Percentiles rank a stretch among this genome's conserved stretches.
These are phyloP conservation scores for Quercus suber DNA, from an alignment of 306 rosid genomes.

Conservation along the genomic window DNA sequence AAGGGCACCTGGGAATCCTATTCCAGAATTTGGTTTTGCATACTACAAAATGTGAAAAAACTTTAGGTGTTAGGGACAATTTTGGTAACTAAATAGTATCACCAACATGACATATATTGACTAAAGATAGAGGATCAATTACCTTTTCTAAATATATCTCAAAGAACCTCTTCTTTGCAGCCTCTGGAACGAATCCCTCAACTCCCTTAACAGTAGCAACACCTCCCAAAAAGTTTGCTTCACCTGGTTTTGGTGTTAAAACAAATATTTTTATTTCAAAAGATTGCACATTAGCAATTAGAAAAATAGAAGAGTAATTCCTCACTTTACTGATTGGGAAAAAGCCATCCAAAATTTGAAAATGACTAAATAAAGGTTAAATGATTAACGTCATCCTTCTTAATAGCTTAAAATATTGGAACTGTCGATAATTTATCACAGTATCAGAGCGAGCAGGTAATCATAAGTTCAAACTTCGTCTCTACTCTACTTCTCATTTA, in stretches of 20 bases:
- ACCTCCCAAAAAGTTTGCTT: constrained; percentile 94
- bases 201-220: constrained; percentile 88
- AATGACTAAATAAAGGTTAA: not conserved
- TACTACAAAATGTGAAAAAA: constrained; percentile 50
- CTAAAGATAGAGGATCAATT: not conserved
- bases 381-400: no score
- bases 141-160: constrained; percentile 92
- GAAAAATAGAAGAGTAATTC: not conserved
- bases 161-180: constrained; percentile 84
- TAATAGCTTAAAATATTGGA: no score
- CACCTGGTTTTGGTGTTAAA: constrained; percentile 56
- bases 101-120: not conserved
- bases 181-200: constrained; percentile 64
- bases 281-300: not conserved
- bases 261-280: not conserved
- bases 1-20: constrained; percentile 94
- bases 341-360: not conserved
- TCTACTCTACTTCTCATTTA: no score
- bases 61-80: constrained; percentile 8
- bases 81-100: not conserved
- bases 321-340: not conserved
- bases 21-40: constrained; percentile 93
- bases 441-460: no score
- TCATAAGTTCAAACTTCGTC: no score
- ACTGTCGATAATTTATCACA: no score